phyloP scores from a whole-genome alignment of 2,329 filamentous ascomycete species.

The Apiospora phragmitis region DNA sequence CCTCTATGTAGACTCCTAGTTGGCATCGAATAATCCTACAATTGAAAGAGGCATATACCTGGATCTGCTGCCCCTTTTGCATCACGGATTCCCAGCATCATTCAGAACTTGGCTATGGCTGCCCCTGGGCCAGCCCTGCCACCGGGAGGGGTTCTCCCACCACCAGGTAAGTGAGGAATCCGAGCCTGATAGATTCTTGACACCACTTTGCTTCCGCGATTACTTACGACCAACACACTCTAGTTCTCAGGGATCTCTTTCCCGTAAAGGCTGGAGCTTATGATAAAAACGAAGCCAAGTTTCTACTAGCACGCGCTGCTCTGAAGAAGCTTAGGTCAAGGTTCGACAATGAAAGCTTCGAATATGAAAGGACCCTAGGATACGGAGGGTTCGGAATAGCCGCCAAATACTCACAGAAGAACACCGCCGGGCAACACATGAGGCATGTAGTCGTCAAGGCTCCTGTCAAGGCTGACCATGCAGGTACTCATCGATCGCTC shows the following conservation, averaged over 20 bases:
- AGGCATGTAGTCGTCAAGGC: background rate
- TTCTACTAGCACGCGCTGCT: background rate
- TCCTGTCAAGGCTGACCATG: background rate
- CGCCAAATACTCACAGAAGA: background rate
- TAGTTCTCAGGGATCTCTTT: background rate
- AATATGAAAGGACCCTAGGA: background rate
- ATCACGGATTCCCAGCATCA: background rate
- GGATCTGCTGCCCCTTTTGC: background rate
- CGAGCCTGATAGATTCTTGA: background rate
- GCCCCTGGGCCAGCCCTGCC: background rate
- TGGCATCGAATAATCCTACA: background rate
- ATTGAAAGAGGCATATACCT: background rate
- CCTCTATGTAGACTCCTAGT: no score
- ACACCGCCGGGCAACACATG: background rate
- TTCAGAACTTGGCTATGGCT: background rate
- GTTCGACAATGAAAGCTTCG: background rate
- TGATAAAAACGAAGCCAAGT: background rate
- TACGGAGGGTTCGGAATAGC: conserved; percentile 1
- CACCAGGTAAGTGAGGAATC: background rate
- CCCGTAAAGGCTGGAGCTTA: background rate
- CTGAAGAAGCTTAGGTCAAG: background rate
- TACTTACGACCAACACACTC: background rate
- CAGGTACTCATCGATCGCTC: background rate
- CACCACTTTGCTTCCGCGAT: no score
- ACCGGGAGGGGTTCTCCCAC: background rate